These are phyloP conservation scores for Diaporthe vaccinii DNA, from an alignment of 2,329 filamentous ascomycete species.

Conservation along the genomic window DNA sequence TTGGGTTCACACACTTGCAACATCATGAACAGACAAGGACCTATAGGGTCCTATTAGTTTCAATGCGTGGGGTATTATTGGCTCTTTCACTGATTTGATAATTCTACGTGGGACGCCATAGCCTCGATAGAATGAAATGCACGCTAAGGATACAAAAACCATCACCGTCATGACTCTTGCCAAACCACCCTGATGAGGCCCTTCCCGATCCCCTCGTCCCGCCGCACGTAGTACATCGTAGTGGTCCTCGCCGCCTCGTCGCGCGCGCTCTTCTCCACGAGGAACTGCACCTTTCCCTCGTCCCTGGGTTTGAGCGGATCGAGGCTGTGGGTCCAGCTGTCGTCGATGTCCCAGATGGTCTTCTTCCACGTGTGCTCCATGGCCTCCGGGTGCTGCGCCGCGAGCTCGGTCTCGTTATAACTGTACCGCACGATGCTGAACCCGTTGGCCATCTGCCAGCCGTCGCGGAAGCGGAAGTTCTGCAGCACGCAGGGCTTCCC, in stretches of 20 bases:
- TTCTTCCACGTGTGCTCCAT: constrained; percentile 54
- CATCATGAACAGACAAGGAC: not conserved
- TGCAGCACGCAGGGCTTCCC: constrained; percentile 56
- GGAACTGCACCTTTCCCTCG: constrained; percentile 41
- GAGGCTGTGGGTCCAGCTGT: constrained; percentile 41
- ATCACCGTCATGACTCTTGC: constrained; percentile 34
- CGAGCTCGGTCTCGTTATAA: constrained; percentile 47
- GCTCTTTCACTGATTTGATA: not conserved
- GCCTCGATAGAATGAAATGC: not conserved
- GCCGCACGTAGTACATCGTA: constrained; percentile 38
- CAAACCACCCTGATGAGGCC: constrained; percentile 41
- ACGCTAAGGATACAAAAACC: not conserved
- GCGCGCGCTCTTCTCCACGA: constrained; percentile 39
- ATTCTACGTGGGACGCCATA: not conserved
- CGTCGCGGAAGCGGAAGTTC: constrained; percentile 51
- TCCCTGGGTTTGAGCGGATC: constrained; percentile 40
- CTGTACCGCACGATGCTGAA: constrained; percentile 56
- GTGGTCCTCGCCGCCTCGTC: constrained; percentile 35
- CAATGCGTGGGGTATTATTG: not conserved
- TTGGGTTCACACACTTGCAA: not conserved
- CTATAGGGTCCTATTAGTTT: not conserved
- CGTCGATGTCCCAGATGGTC: constrained; percentile 38
- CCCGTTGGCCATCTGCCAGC: constrained; percentile 55
- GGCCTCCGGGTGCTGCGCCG: constrained; percentile 53
- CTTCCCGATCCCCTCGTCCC: constrained; percentile 36